Percentiles rank a stretch among this genome's conserved stretches.
These are phyloP conservation scores for Cutaneotrichosporon mucoides DNA, from an alignment of 1,284 basidiomycete genomes.

Conservation along the genomic window DNA sequence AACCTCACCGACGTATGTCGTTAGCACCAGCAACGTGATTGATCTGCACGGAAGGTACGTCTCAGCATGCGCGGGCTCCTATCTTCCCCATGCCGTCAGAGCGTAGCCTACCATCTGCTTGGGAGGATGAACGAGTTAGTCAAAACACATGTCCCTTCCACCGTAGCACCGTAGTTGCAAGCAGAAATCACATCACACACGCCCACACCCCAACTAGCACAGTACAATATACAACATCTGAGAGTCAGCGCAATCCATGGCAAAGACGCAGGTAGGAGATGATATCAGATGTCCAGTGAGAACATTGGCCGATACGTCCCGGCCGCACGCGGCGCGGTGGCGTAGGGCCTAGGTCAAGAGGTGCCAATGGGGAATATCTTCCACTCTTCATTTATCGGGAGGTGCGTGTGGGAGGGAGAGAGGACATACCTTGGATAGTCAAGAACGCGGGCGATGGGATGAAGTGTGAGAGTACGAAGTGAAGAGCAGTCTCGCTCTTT, in stretches of 20 bases:
- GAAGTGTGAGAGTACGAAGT: not conserved
- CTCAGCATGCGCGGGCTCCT: no score
- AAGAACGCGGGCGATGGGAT: not conserved
- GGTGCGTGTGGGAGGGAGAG: not conserved
- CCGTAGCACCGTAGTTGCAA: no score
- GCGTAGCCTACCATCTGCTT: no score
- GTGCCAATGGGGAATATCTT: constrained; percentile 45
- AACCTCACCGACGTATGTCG: no score
- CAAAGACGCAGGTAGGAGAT: not conserved
- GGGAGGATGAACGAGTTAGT: no score
- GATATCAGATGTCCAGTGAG: constrained; percentile 25
- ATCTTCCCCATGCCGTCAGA: no score
- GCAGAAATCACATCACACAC: no score
- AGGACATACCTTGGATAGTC: not conserved
- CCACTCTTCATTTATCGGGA: constrained; percentile 42
- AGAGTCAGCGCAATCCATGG: not conserved
- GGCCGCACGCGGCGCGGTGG: constrained; percentile 9
- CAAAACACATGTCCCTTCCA: no score
- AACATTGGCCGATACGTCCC: constrained; percentile 14
- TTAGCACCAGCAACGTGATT: no score
- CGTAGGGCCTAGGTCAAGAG: constrained; percentile 43
- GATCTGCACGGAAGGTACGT: no score
- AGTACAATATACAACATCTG: not conserved
- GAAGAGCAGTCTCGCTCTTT: not conserved
- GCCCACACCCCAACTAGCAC: not conserved